Base-by-base conservation (phyloP, 148 eudicot species). In the Rhododendron mucronatum region DNA sequence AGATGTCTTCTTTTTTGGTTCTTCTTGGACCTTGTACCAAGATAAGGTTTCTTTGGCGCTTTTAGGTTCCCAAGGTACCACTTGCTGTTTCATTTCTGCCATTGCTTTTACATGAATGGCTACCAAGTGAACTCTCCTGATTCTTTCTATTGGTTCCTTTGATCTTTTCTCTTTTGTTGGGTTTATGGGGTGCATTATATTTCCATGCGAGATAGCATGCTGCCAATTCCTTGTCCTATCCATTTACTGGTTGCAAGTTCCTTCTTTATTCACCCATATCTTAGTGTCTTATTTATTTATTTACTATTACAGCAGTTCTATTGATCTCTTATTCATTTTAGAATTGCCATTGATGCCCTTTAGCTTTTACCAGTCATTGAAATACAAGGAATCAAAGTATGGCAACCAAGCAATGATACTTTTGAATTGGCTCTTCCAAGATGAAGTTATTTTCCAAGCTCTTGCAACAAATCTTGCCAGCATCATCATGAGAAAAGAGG, bases 401-500 rank as follows among this genome's bases (percentile, higher is more conserved):
- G 86, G 85, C 39, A 95, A 87, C 87, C 94, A 92, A 84, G 88
- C 92, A 55, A 63, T 94, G 91, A 87, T 92, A 86, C 93, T 94
- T 61, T 84, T 94, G 74, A 91, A 94, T 87, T 95, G 98, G 98
- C 91, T 95, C 30, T 94, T 92, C 87, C 93, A 92, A 92, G 98
- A 95, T 82, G 91, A 92, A 79, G 74, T 90, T 82, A 86, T 91
- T 67, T 93, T 95, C 83, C 50, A 85, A 81, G 91, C 89, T 53
- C 86, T 94, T 78, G 90, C 91, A 67, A 89, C 88, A 63, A 87
- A 90, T 86, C 87, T 95, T 63, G 90, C 87, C n/a, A 81, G 84
- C 73, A 89, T 93, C 86, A 74, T 93, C 35, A 85, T 73, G 44
- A 92, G 93, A 81, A 95, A 91, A 86, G 95, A 93, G 69, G 98